Evolutionary conservation across 2,329 filamentous ascomycete species (phyloP).

Genomic region (Aureobasidium sp.): DNA sequence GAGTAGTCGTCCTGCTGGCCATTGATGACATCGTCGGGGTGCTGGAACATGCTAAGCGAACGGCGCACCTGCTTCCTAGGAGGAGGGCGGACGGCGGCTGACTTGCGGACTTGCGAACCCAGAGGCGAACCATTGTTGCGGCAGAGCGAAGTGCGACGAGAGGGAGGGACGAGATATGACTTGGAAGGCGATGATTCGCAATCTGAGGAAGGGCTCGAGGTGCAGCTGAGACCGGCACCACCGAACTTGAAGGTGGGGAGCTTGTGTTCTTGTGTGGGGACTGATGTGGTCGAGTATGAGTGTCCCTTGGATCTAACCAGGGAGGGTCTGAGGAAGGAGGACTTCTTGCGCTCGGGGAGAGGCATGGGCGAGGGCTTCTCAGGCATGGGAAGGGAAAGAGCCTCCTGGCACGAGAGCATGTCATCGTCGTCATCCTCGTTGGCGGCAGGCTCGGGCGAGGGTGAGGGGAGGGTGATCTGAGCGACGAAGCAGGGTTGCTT

Average conservation of each 20-base stretch:
- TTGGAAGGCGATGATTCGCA: conserved; percentile 59
- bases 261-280: conserved; percentile 37
- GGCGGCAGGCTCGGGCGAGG: conserved; percentile 50
- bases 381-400: background rate
- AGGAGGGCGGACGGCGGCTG: conserved; percentile 50
- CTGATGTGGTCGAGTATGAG: conserved; percentile 53
- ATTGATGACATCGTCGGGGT: conserved; percentile 79
- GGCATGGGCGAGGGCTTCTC: conserved; percentile 1
- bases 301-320: conserved; percentile 63
- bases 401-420: conserved; percentile 11
- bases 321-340: conserved; percentile 47
- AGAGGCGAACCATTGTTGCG: conserved; percentile 69
- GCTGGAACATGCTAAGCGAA: conserved; percentile 96
- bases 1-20: conserved; percentile 56
- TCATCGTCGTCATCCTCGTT: conserved; percentile 23
- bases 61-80: conserved; percentile 84
- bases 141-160: conserved; percentile 57
- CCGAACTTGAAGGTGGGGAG: conserved; percentile 14
- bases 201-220: conserved; percentile 61
- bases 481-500: conserved; percentile 56
- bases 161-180: conserved; percentile 46
- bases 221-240: conserved; percentile 24
- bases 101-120: conserved; percentile 61
- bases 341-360: conserved; percentile 11
- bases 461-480: conserved; percentile 58